Evolutionary conservation across 2,329 filamentous ascomycete species (phyloP).

Genomic region (Rhinocladiella similis): DNA sequence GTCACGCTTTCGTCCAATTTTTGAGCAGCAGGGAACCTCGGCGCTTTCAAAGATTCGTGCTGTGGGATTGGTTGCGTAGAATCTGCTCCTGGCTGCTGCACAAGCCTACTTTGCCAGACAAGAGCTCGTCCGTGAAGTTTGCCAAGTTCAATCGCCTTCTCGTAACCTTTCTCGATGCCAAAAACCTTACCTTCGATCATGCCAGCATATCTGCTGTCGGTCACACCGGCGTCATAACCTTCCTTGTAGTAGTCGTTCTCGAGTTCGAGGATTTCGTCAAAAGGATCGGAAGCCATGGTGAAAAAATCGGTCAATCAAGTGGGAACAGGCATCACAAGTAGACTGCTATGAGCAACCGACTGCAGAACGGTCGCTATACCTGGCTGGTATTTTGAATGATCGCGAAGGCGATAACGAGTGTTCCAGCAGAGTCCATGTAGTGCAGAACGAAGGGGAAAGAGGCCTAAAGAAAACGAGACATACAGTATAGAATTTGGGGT

Average conservation of each 20-base stretch:
- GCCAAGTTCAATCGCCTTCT: slow-evolving; percentile 84
- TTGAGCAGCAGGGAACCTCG: background rate
- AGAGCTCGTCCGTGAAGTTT: slow-evolving; percentile 73
- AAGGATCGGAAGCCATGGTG: slow-evolving; percentile 48
- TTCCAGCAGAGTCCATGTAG: too few relatives aligned
- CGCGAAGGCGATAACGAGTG: too few relatives aligned
- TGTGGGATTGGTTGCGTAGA: slow-evolving; percentile 1
- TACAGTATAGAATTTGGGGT: background rate
- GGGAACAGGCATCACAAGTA: too few relatives aligned
- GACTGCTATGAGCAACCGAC: background rate
- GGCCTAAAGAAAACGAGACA: background rate
- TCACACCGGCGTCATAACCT: slow-evolving; percentile 73
- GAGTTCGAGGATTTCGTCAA: slow-evolving; percentile 59
- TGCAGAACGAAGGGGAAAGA: background rate
- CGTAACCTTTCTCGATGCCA: slow-evolving; percentile 88
- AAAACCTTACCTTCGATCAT: slow-evolving; percentile 86
- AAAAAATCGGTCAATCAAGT: too few relatives aligned
- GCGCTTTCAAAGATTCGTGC: background rate
- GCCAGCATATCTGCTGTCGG: slow-evolving; percentile 75
- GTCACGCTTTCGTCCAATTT: slow-evolving; percentile 9
- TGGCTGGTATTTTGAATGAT: too few relatives aligned
- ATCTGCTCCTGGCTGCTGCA: background rate
- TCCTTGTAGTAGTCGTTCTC: slow-evolving; percentile 76
- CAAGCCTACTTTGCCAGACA: slow-evolving; percentile 78
- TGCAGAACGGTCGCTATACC: background rate